Evolutionary conservation across 768 basidiomycete species (phyloP).

Genomic region (Cystofilobasidium bisporidii): DNA sequence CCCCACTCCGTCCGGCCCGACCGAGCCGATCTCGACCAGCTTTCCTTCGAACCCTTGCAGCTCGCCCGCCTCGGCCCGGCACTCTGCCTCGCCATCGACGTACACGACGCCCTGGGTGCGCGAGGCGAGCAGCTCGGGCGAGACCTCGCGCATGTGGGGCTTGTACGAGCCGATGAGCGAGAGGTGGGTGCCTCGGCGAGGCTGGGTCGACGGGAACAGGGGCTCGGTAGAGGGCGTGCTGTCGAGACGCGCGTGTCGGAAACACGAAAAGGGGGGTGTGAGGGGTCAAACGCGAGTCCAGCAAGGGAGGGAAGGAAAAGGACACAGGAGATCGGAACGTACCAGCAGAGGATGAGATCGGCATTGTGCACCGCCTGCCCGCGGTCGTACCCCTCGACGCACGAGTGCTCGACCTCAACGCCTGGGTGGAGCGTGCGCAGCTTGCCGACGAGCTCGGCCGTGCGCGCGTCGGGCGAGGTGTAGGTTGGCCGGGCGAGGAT

Average conservation of each 20-base stretch:
- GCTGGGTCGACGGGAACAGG: conserved; percentile 24
- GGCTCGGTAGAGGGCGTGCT: conserved; percentile 34
- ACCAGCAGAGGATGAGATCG: conserved; percentile 42
- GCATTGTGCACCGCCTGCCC: conserved; percentile 26
- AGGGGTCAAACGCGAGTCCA: no score
- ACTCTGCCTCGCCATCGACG: conserved; percentile 19
- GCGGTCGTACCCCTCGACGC: not conserved
- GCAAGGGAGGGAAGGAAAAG: no score
- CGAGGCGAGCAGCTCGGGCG: conserved; percentile 9
- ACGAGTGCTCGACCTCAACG: conserved; percentile 11
- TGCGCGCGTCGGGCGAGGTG: conserved; percentile 44
- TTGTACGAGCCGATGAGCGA: conserved; percentile 31
- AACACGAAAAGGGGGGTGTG: no score
- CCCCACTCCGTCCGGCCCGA: not conserved
- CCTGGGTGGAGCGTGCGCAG: conserved; percentile 28
- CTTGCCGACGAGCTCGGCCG: conserved; percentile 18
- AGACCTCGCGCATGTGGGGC: conserved; percentile 34
- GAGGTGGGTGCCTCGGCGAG: conserved; percentile 30
- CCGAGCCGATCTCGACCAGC: conserved; percentile 9
- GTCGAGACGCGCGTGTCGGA: no score
- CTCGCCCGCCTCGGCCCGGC: conserved; percentile 22
- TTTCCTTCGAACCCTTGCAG: conserved; percentile 18
- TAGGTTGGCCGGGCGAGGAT: conserved; percentile 53
- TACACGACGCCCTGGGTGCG: conserved; percentile 11
- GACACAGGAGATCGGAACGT: not conserved